Evolutionary conservation across 768 basidiomycete genomes (phyloP).

Genomic region (Tylopilus felleus): DNA sequence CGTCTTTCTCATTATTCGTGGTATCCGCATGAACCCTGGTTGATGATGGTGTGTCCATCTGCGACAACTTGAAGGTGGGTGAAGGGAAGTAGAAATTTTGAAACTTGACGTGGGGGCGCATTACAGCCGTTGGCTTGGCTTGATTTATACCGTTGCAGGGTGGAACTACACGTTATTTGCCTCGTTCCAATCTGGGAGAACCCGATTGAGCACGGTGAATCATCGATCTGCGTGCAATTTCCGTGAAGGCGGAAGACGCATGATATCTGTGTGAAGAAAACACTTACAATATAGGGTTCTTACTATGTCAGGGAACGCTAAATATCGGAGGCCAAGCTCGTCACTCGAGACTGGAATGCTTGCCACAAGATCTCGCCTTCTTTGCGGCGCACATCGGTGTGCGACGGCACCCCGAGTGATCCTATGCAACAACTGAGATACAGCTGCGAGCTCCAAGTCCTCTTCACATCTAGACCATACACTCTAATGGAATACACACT

Average conservation of each 20-base stretch:
- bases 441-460: too few relatives aligned
- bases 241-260: not conserved
- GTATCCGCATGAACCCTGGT: slow-evolving; percentile 1
- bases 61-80: not conserved
- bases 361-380: too few relatives aligned
- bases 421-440: too few relatives aligned
- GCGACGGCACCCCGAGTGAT: too few relatives aligned
- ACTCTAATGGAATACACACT: too few relatives aligned
- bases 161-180: not conserved
- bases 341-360: too few relatives aligned
- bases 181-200: not conserved
- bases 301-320: not conserved
- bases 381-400: too few relatives aligned
- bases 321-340: not conserved
- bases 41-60: slow-evolving; percentile 9
- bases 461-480: too few relatives aligned
- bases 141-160: not conserved
- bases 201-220: not conserved
- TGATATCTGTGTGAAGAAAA: not conserved
- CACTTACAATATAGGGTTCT: not conserved
- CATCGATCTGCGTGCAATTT: not conserved
- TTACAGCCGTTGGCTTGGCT: too few relatives aligned
- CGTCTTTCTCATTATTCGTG: slow-evolving; percentile 11
- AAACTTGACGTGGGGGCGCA: not conserved
- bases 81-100: not conserved